A percentile compares a stretch with the other conserved stretches of the same genome.
Evolutionary conservation across 1,139 yeast species (phyloP).

Genomic region (Kazachstania sp.): DNA sequence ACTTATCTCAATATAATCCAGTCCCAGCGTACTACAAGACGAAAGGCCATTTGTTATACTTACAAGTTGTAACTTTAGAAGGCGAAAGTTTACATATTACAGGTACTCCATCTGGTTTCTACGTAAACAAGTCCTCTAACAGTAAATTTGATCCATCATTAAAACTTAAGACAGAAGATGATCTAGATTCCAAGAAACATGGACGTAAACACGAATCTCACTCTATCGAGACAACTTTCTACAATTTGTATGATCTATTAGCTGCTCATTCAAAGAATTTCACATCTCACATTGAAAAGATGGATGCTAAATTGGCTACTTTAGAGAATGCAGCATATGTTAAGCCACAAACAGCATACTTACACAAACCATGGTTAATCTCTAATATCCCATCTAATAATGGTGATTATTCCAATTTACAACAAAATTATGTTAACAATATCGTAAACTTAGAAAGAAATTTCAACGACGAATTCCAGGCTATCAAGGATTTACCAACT

Average conservation of each 20-base stretch:
- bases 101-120: conserved; percentile 70
- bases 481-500: conserved; percentile 62
- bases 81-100: conserved; percentile 74
- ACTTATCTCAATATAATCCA: conserved; percentile 81
- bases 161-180: conserved; percentile 27
- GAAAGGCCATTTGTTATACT: conserved; percentile 74
- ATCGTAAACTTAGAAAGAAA: conserved; percentile 41
- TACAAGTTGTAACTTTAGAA: conserved; percentile 69
- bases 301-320: conserved; percentile 37
- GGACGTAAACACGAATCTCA: background rate
- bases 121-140: conserved; percentile 58
- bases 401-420: conserved; percentile 26
- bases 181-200: conserved; percentile 8
- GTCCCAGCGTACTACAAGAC: conserved; percentile 53
- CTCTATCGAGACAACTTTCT: conserved; percentile 12
- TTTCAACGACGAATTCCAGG: conserved; percentile 88
- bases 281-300: conserved; percentile 31
- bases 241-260: conserved; percentile 30
- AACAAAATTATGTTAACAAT: conserved; percentile 16
- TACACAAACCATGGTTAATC: conserved; percentile 74
- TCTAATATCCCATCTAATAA: conserved; percentile 26
- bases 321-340: conserved; percentile 49
- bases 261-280: conserved; percentile 33
- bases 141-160: conserved; percentile 61
- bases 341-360: conserved; percentile 51